Base-by-base conservation (phyloP, 805 yeast species). In the Sugiyamaella valdiviana region DNA sequence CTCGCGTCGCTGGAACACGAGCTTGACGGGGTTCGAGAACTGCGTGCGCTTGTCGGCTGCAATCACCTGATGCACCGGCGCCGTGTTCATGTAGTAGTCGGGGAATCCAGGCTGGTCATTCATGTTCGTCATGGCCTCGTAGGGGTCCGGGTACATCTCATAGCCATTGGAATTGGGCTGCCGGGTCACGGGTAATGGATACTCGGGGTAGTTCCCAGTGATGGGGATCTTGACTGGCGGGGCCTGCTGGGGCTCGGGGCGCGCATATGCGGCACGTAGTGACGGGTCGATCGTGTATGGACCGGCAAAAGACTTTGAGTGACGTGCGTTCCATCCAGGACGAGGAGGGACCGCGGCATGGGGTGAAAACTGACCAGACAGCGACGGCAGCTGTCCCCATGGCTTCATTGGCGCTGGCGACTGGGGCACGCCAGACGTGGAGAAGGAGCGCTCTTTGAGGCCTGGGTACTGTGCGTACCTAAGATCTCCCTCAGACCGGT, bases 1-100 rank as follows among this genome's bases (percentile, higher is more conserved):
- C 36, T 50, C 53, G 10, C 51, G 44, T 2, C 51, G 42, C 32
- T 39, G 26, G 39, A 50, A 50, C 16, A 46, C 36, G 12, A 47
- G 41, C 26, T 42, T 36, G 16, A 43, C 36, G n/a, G 53, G 51
- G 21, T 48, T 48, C 17, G 51, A 42, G 24, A 48, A 50, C 16
- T 21, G 16, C 16, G 22, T 44, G 2, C 51, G 37, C 29, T 45
- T 49, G 42, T 41, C 46, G n/a, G 36, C 40, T 21, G 44, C 45
- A 15, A 29, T 36, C 29, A 47, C 24, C 36, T 47, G 46, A 14
- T 22, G 41, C 14, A 35, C 35, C 12, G 50, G 50, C 37, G 16
- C 36, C 32, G 38, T 9, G n/a, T 47, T 46, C 6, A 37, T 14
- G 26, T 17, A 36, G 22, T 47, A 42, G 20, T 42, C 45, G 2